Conservation (phyloP, 2,329 filamentous ascomycete species). For the Scolecobasidium constrictum region DNA sequence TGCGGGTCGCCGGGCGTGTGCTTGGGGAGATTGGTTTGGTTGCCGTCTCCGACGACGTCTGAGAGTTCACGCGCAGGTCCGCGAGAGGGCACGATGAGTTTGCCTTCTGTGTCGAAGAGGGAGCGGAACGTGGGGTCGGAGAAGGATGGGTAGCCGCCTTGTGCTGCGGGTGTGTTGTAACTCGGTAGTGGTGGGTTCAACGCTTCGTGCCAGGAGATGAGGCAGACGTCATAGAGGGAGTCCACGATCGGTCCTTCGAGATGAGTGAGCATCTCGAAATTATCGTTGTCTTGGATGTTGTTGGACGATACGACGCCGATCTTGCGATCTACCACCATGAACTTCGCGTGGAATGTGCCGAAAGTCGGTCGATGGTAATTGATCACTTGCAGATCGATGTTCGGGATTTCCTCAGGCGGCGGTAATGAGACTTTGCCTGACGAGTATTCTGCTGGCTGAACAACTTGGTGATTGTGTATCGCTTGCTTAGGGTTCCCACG, state of each 20-base stretch:
- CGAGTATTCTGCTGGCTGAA: conserved; percentile 48
- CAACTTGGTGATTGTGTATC: conserved; percentile 52
- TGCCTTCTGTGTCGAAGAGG: conserved; percentile 17
- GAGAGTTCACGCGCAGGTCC: conserved; percentile 10
- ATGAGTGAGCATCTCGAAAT: conserved; percentile 71
- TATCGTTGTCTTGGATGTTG: conserved; percentile 69
- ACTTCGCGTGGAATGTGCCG: conserved; percentile 70
- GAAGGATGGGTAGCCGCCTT: conserved; percentile 21
- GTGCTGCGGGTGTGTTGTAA: conserved; percentile 37
- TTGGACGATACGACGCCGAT: conserved; percentile 66
- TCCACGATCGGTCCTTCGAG: conserved; percentile 69
- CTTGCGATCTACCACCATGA: conserved; percentile 63
- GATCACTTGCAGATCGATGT: conserved; percentile 60
- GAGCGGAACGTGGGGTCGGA: conserved; percentile 19
- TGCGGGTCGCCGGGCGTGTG: conserved; percentile 50
- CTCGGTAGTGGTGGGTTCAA: conserved; percentile 50
- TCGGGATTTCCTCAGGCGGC: conserved; percentile 52
- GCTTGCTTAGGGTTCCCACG: conserved; percentile 55
- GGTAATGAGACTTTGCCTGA: conserved; percentile 48
- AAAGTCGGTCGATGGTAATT: conserved; percentile 61
- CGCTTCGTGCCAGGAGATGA: conserved; percentile 60
- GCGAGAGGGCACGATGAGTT: conserved; percentile 17
- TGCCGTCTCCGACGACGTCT: conserved; percentile 9
- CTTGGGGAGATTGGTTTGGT: conserved; percentile 34
- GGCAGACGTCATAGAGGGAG: conserved; percentile 60